A percentile compares a stretch with the other conserved stretches of the same genome.
phyloP scores from a whole-genome alignment of 495 filamentous ascomycete species.

The Trichocladium uniseriatum region DNA sequence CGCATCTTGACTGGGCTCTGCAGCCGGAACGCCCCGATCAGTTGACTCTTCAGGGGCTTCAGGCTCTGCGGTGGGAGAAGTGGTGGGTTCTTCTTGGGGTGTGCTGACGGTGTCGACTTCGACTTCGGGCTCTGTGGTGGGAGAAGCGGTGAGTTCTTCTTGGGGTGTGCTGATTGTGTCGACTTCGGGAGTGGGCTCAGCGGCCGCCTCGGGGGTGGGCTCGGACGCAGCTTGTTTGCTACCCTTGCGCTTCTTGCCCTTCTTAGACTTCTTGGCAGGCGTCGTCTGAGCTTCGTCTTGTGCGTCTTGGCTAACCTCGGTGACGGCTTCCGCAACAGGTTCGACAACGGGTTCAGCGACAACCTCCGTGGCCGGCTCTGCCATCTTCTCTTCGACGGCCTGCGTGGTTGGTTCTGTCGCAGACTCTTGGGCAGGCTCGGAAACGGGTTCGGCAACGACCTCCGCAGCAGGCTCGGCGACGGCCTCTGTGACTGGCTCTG shows the following conservation, averaged over 20 bases:
- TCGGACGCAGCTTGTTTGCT: slow-evolving; percentile 14
- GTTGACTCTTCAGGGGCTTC: neutral
- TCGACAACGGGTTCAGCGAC: neutral
- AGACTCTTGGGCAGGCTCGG: neutral
- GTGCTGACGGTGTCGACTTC: neutral
- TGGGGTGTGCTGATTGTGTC: neutral
- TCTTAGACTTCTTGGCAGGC: slow-evolving; percentile 16
- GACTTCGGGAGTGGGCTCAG: neutral
- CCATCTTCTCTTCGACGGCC: too few relatives aligned
- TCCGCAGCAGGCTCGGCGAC: neutral
- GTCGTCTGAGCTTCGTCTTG: neutral
- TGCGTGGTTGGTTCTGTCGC: neutral
- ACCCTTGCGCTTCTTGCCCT: slow-evolving; percentile 21
- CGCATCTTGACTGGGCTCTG: neutral
- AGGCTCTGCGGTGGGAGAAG: neutral
- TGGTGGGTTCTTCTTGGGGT: neutral
- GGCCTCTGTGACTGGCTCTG: neutral
- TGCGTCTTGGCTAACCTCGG: slow-evolving; percentile 2
- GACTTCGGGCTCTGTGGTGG: neutral
- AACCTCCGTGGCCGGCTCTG: neutral
- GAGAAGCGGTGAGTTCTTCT: neutral
- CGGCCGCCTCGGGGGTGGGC: slow-evolving; percentile 10
- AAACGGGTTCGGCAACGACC: neutral
- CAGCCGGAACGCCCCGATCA: neutral
- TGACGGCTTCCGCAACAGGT: neutral